These are phyloP conservation scores for Pythium guiyangense DNA, from an alignment of 352 stramenopile genomes.

Conservation along the genomic window DNA sequence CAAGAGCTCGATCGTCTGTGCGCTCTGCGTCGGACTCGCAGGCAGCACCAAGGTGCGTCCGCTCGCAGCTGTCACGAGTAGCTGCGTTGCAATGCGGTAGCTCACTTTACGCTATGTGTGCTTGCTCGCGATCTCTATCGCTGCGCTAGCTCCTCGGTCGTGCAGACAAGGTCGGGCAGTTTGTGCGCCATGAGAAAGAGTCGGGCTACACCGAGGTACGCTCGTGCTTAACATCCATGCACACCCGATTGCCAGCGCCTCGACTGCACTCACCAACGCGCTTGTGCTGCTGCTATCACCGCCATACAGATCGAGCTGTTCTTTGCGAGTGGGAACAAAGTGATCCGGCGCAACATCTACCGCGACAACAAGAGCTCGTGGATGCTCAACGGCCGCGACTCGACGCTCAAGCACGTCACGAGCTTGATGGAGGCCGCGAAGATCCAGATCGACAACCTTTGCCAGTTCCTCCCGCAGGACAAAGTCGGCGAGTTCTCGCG, in stretches of 20 bases:
- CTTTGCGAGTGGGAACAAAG: slow-evolving; percentile 62
- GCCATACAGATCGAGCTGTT: slow-evolving; percentile 91
- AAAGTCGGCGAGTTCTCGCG: slow-evolving; percentile 91
- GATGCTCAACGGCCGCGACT: slow-evolving; percentile 68
- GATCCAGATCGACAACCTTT: slow-evolving; percentile 98
- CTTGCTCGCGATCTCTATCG: background rate
- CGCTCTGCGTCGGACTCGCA: slow-evolving; percentile 95
- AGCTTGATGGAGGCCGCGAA: slow-evolving; percentile 82
- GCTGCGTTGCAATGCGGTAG: background rate
- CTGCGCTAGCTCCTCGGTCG: slow-evolving; percentile 83
- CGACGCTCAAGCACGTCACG: slow-evolving; percentile 63
- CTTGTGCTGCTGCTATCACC: background rate
- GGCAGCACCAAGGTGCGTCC: slow-evolving; percentile 86
- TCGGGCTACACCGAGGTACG: slow-evolving; percentile 73
- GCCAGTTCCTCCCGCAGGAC: slow-evolving; percentile 98
- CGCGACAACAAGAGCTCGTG: slow-evolving; percentile 84
- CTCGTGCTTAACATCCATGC: background rate
- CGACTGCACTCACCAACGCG: background rate
- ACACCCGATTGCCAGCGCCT: background rate
- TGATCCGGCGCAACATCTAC: slow-evolving; percentile 92
- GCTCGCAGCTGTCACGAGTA: background rate
- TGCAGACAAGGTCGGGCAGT: slow-evolving; percentile 91
- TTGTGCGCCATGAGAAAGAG: slow-evolving; percentile 86
- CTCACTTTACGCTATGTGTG: background rate
- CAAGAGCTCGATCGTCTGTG: slow-evolving; percentile 95